Conservation (phyloP, 371 early-diverging fungal genomes). For the Mortierella polycephala region DNA sequence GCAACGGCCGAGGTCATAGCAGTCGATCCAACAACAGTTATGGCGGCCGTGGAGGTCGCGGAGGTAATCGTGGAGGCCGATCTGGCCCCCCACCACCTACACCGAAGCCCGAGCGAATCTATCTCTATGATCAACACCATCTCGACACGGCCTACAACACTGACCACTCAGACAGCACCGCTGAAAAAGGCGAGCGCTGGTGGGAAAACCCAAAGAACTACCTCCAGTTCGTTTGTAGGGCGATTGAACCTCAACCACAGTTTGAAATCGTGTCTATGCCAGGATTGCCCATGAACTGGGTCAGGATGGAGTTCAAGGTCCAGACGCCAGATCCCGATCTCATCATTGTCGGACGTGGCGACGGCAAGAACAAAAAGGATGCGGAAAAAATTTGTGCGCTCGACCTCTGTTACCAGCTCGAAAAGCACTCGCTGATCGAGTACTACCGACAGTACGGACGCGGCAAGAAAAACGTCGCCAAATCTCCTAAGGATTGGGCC, state of each 20-base stretch:
- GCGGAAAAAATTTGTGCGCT: constrained; percentile 55
- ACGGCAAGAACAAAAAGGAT: constrained; percentile 55
- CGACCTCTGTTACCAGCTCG: constrained; percentile 51
- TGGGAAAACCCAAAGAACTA: constrained; percentile 55
- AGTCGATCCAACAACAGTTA: constrained; percentile 12
- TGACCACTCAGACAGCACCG: constrained; percentile 33
- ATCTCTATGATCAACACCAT: constrained; percentile 50
- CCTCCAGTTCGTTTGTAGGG: constrained; percentile 45
- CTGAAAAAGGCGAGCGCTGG: constrained; percentile 54
- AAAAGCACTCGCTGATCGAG: constrained; percentile 47
- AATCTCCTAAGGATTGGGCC: constrained; percentile 48
- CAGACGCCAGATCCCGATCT: constrained; percentile 45
- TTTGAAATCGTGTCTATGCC: constrained; percentile 34
- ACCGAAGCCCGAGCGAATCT: constrained; percentile 33
- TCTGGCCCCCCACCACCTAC: constrained; percentile 19
- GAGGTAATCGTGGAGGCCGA: constrained; percentile 17
- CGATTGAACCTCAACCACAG: constrained; percentile 47
- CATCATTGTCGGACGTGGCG: constrained; percentile 44
- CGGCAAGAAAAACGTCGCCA: constrained; percentile 36
- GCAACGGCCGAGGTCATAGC: constrained; percentile 11
- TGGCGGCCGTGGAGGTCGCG: constrained; percentile 28
- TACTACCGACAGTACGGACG: constrained; percentile 49
- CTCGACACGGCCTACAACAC: constrained; percentile 46
- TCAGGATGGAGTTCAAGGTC: constrained; percentile 47
- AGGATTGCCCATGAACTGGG: constrained; percentile 43